Base-by-base conservation (phyloP, 371 early-diverging fungal species). In the Mortierella sp. region DNA sequence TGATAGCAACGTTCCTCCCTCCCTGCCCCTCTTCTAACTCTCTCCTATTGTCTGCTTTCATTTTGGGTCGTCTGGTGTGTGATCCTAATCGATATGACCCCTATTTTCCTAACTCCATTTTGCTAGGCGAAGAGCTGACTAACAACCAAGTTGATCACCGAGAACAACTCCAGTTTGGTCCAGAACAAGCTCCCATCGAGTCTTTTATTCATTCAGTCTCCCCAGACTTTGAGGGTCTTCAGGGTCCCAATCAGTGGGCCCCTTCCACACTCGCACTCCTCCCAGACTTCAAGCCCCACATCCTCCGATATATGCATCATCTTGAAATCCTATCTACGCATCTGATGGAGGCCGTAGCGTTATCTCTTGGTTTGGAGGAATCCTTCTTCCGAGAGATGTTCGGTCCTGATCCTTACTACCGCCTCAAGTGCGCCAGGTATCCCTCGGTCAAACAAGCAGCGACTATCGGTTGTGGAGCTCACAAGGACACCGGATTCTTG, bases 201-300 rank as follows among this genome's bases (percentile, higher is more conserved):
- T 56, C 51, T 11, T 43, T 70, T 59, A 8, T 71, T 53, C 51
- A 68, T 69, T 56, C 50, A n/a, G 3, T 64, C 15, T 64, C 67
- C 15, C 87, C 83, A 14, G 71, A 65, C 37, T 80, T 83, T 63
- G 56, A 69, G 2, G 75, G 80, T n/a, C 64, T 85, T 42, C 75
- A 80, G n/a, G 87, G 87, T 0, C 86, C 86, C 43, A 87, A 87
- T 43, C 84, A 80, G 58, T 87, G 87, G 87, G 85, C 86, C 3
- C 56, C 27, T 12, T 44, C 50, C 11, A 70, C 65, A 1, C 62
- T 80, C 12, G 56, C 47, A 0, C 49, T 56, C 37, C 21, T 86
- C 15, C 83, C 87, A 1, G 70, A 65, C 0, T 85, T 89, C 56
- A 79, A 81, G 24, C 50, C 67, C n/a, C 62, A 64, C 0, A 67